phyloP scores from a whole-genome alignment of 306 rosid genomes.

The Quillaja saponaria region DNA sequence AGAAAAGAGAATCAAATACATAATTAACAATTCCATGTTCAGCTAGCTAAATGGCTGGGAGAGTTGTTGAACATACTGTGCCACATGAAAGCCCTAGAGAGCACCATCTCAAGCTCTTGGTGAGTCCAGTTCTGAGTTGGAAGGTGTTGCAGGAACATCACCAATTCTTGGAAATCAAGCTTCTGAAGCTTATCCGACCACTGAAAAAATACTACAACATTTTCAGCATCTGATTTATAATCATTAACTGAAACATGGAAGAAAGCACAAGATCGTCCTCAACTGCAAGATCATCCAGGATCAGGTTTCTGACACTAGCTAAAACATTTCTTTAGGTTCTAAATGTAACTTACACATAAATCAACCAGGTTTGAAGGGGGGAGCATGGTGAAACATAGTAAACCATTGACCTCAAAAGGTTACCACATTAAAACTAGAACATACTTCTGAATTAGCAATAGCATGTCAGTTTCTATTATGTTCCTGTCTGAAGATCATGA shows the following conservation, averaged over 20 bases:
- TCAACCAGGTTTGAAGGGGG: too few relatives aligned
- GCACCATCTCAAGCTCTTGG: slow-evolving; percentile 97
- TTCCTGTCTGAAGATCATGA: slow-evolving; percentile 3
- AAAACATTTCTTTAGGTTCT: too few relatives aligned
- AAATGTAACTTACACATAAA: too few relatives aligned
- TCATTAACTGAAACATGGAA: slow-evolving; percentile 6
- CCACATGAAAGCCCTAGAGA: slow-evolving; percentile 98
- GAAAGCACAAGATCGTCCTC: too few relatives aligned
- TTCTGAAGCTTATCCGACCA: slow-evolving; percentile 89
- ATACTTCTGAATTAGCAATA: slow-evolving; percentile 4
- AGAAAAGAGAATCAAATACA: slow-evolving; percentile 21
- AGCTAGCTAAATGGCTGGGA: slow-evolving; percentile 89
- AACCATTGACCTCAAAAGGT: not conserved
- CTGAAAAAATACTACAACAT: slow-evolving; percentile 45
- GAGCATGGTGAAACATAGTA: too few relatives aligned
- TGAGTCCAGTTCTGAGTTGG: slow-evolving; percentile 89
- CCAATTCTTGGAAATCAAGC: slow-evolving; percentile 96
- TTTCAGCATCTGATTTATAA: slow-evolving; percentile 16
- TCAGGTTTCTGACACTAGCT: too few relatives aligned
- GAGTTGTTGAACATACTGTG: slow-evolving; percentile 96
- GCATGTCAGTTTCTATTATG: not conserved
- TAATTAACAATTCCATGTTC: slow-evolving; percentile 28
- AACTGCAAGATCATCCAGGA: too few relatives aligned
- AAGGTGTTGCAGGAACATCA: slow-evolving; percentile 97
- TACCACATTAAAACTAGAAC: not conserved